Evolutionary conservation across 2,329 filamentous ascomycete genomes (phyloP).

Genomic region (Arachnomyces sp.): DNA sequence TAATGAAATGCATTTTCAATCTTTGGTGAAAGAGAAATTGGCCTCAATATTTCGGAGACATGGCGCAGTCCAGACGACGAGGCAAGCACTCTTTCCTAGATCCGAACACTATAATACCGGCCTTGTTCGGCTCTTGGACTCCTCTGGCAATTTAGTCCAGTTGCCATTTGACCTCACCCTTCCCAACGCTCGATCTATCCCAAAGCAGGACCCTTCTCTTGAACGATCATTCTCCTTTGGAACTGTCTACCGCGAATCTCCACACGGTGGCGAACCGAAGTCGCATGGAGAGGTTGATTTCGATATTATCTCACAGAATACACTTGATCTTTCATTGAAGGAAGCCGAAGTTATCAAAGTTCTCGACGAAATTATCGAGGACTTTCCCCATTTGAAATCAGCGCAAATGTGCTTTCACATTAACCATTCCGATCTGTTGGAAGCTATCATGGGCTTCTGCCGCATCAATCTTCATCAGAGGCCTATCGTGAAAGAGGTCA

Average conservation of each 20-base stretch:
- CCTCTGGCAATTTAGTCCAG: constrained; percentile 79
- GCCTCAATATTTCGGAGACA: constrained; percentile 77
- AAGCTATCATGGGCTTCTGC: constrained; percentile 85
- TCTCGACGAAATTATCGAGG: constrained; percentile 77
- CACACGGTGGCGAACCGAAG: constrained; percentile 71
- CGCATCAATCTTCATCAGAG: constrained; percentile 64
- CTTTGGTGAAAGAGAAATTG: constrained; percentile 66
- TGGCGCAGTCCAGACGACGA: constrained; percentile 73
- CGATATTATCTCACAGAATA: constrained; percentile 81
- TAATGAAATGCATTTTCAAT: constrained; percentile 56
- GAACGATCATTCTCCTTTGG: constrained; percentile 82
- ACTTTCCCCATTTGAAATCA: constrained; percentile 67
- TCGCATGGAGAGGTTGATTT: constrained; percentile 90
- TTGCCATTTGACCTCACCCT: constrained; percentile 90
- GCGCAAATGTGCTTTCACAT: constrained; percentile 80
- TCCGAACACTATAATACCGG: constrained; percentile 69
- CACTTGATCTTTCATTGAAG: constrained; percentile 74
- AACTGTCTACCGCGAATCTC: constrained; percentile 72
- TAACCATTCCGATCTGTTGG: constrained; percentile 79
- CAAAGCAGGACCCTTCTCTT: constrained; percentile 55
- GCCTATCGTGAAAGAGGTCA: constrained; percentile 66
- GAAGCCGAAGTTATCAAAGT: constrained; percentile 94
- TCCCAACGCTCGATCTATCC: constrained; percentile 76
- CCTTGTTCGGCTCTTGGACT: constrained; percentile 72
- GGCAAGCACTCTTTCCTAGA: constrained; percentile 71